Evolutionary conservation across 148 eudicot species (phyloP).

Genomic region (Oxyria digyna): DNA sequence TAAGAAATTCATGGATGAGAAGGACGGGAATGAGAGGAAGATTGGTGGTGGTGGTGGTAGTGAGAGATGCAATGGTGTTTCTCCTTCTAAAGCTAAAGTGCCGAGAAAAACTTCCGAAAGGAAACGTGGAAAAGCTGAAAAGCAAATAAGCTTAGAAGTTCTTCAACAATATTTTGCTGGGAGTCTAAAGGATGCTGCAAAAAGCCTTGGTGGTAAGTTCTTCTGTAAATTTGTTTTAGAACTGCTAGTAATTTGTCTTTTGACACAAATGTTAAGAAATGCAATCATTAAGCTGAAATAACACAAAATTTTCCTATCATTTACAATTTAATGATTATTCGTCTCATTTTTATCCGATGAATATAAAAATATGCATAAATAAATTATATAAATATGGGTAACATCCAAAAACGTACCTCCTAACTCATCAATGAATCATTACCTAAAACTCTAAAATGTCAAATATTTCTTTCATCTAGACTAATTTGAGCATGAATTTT

Average conservation of each 20-base stretch:
- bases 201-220: slow-evolving; percentile 70
- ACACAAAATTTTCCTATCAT: too few relatives aligned
- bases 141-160: slow-evolving; percentile 77
- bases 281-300: too few relatives aligned
- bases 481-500: background rate
- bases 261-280: too few relatives aligned
- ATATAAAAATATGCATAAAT: too few relatives aligned
- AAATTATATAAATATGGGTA: too few relatives aligned
- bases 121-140: slow-evolving; percentile 92
- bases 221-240: background rate
- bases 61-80: slow-evolving; percentile 16
- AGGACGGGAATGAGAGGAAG: slow-evolving; percentile 16
- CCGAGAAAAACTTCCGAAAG: slow-evolving; percentile 41
- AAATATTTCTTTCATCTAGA: background rate
- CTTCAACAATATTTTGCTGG: slow-evolving; percentile 81
- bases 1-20: slow-evolving; percentile 19
- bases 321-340: too few relatives aligned
- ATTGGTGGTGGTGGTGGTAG: slow-evolving; percentile 13
- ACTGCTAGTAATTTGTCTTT: background rate
- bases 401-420: too few relatives aligned
- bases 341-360: too few relatives aligned
- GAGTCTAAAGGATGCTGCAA: slow-evolving; percentile 88
- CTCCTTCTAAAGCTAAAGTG: slow-evolving; percentile 30
- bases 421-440: too few relatives aligned
- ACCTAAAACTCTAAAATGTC: too few relatives aligned